phyloP scores from a whole-genome alignment of 768 basidiomycete species.

The Suillus ampliporus region DNA sequence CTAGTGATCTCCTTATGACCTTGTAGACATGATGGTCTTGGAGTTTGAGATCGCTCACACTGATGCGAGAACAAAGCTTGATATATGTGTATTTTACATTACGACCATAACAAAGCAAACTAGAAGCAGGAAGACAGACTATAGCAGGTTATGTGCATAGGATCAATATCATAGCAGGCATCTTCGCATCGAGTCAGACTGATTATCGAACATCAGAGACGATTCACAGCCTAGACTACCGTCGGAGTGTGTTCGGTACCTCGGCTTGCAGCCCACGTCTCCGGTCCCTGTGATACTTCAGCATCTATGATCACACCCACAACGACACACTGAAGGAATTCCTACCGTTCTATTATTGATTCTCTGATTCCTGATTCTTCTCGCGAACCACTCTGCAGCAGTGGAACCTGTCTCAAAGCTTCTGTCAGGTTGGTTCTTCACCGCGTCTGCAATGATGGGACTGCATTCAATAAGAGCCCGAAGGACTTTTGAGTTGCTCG shows the following conservation, averaged over 20 bases:
- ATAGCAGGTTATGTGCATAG: too few species aligned
- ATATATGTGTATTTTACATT: too few species aligned
- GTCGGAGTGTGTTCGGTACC: conserved; percentile 35
- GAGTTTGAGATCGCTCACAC: too few species aligned
- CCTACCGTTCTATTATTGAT: conserved; percentile 48
- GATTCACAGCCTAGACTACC: conserved; percentile 15
- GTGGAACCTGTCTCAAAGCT: conserved; percentile 43
- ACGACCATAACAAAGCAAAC: too few species aligned
- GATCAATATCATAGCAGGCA: too few species aligned
- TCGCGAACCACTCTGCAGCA: conserved; percentile 46
- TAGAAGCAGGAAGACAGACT: too few species aligned
- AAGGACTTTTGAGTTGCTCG: conserved; percentile 56
- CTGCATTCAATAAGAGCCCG: conserved; percentile 59
- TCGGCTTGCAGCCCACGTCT: conserved; percentile 37
- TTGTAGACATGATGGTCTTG: too few species aligned
- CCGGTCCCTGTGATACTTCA: conserved; percentile 29
- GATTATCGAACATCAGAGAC: background rate
- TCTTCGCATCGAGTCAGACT: background rate
- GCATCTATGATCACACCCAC: background rate
- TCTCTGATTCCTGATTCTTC: conserved; percentile 46
- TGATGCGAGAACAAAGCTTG: too few species aligned
- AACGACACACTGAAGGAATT: background rate
- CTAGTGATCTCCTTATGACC: too few species aligned
- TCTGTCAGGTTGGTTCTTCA: conserved; percentile 41
- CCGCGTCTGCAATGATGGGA: conserved; percentile 50